These are phyloP conservation scores for Scheffersomyces parashehatae DNA, from an alignment of 1,139 yeast genomes.

Conservation along the genomic window DNA sequence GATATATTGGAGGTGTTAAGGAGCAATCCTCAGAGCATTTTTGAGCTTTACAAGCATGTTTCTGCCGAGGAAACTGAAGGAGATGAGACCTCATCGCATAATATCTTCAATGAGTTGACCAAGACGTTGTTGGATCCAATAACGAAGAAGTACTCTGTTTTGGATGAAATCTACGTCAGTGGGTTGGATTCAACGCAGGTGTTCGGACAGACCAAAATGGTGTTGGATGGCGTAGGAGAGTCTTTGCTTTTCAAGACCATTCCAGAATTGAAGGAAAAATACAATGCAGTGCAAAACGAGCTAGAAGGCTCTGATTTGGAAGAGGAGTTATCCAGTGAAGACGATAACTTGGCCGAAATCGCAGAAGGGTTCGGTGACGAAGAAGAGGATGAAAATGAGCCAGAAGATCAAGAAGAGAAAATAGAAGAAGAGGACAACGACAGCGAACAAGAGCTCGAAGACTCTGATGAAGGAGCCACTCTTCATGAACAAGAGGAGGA, in stretches of 20 bases:
- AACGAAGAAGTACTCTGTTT: conserved; percentile 60
- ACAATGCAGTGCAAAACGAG: conserved; percentile 15
- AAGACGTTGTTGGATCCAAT: conserved; percentile 67
- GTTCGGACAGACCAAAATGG: conserved; percentile 89
- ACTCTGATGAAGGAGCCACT: conserved; percentile 2
- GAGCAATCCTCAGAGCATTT: conserved; percentile 29
- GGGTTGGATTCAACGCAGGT: conserved; percentile 91
- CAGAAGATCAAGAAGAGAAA: conserved; percentile 18
- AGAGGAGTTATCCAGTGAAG: conserved; percentile 9
- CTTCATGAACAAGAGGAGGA: conserved; percentile 16
- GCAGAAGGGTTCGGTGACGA: conserved; percentile 15
- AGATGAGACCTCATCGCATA: conserved; percentile 3
- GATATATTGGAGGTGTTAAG: conserved; percentile 20
- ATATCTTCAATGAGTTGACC: conserved; percentile 38
- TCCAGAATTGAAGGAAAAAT: conserved; percentile 37
- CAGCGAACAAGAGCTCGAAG: conserved; percentile 14
- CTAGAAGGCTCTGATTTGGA: conserved; percentile 23
- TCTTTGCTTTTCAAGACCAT: conserved; percentile 51
- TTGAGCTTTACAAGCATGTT: conserved; percentile 18
- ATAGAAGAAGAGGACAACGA: conserved; percentile 11
- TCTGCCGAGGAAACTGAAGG: conserved; percentile 7
- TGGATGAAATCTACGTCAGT: conserved; percentile 80
- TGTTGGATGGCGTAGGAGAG: conserved; percentile 69
- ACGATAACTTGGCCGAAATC: conserved; percentile 14
- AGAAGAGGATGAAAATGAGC: conserved; percentile 15